Conservation (phyloP, 768 basidiomycete genomes). For the Rhodotorula taiwanensis region DNA sequence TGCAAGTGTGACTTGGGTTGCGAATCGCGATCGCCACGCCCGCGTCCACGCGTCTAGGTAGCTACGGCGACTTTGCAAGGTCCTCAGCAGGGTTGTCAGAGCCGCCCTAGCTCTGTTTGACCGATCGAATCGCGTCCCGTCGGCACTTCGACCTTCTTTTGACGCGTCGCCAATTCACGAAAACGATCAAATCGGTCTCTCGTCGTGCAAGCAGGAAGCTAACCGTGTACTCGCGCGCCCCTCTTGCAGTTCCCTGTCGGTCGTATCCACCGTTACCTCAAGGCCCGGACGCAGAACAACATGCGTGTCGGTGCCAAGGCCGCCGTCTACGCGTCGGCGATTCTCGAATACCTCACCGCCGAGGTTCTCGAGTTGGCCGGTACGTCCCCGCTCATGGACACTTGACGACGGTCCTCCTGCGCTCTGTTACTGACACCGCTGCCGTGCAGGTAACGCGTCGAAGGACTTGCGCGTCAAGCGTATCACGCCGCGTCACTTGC, state of each 20-base stretch:
- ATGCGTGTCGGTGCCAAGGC: constrained; percentile 96
- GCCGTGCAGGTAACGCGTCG: constrained; percentile 73
- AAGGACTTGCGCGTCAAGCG: constrained; percentile 96
- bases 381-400: constrained; percentile 46
- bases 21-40: too few species aligned
- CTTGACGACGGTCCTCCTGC: background rate
- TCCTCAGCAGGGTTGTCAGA: too few species aligned
- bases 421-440: background rate
- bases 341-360: constrained; percentile 90
- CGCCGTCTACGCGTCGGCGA: constrained; percentile 91
- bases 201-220: too few species aligned
- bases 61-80: too few species aligned
- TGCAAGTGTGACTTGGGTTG: background rate
- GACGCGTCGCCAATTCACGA: too few species aligned
- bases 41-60: too few species aligned
- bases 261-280: constrained; percentile 93
- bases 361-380: constrained; percentile 94
- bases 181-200: too few species aligned
- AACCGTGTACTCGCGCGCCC: background rate
- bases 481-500: constrained; percentile 90
- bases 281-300: constrained; percentile 85
- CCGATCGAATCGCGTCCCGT: too few species aligned
- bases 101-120: too few species aligned
- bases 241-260: constrained; percentile 77
- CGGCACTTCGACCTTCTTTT: too few species aligned